phyloP scores from a whole-genome alignment of 305 asterid genomes.

The Solanum hybrid region DNA sequence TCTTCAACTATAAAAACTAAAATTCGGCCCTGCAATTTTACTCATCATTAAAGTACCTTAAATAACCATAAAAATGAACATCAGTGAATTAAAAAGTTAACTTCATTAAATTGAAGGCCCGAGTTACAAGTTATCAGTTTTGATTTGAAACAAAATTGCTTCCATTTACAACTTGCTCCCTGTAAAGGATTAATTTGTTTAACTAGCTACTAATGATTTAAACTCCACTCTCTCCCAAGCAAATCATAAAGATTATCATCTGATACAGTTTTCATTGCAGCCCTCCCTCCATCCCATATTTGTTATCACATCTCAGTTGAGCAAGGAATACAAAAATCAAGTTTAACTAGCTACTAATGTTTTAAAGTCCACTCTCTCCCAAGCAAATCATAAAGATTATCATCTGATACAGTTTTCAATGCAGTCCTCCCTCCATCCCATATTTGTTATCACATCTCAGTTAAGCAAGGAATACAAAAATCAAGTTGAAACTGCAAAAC shows the following conservation, averaged over 20 bases:
- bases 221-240: not conserved
- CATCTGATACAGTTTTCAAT: not conserved
- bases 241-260: not conserved
- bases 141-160: not conserved
- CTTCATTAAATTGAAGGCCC: not conserved
- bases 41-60: not conserved
- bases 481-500: not conserved
- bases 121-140: not conserved
- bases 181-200: not conserved
- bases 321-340: not conserved
- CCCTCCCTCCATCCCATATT: not conserved
- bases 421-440: not conserved
- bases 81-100: not conserved
- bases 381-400: not conserved
- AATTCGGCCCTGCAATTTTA: slow-evolving; percentile 67
- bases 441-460: not conserved
- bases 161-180: not conserved
- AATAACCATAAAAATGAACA: not conserved
- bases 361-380: not conserved
- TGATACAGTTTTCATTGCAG: not conserved
- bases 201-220: not conserved
- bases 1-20: slow-evolving; percentile 86
- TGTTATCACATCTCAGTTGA: not conserved
- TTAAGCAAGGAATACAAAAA: not conserved
- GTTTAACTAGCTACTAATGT: not conserved